These are phyloP conservation scores for Quercus lobata DNA, from an alignment of 331 rosid genomes.

Conservation along the genomic window DNA sequence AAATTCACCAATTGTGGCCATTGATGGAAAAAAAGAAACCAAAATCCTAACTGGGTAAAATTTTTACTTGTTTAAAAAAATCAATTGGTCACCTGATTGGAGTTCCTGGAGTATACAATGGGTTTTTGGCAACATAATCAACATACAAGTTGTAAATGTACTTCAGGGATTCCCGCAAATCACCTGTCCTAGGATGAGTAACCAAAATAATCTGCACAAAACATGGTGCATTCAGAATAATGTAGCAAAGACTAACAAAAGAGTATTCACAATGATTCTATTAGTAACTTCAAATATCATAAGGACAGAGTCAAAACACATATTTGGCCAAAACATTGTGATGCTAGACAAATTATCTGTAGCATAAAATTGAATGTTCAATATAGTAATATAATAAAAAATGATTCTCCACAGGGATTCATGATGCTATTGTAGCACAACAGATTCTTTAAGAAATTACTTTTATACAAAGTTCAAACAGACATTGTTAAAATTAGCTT, in stretches of 20 bases:
- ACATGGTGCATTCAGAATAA: constrained; percentile 1
- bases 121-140: constrained; percentile 89
- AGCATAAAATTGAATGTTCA: not conserved
- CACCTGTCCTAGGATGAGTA: constrained; percentile 88
- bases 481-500: not conserved
- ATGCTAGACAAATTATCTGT: not conserved
- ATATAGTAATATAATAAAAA: not conserved
- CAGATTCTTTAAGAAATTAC: too few species aligned
- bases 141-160: constrained; percentile 90
- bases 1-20: too few species aligned
- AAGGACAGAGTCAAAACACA: not conserved
- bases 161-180: constrained; percentile 76
- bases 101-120: constrained; percentile 73
- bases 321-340: not conserved
- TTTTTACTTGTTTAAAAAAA: not conserved
- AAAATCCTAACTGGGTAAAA: too few species aligned
- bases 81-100: constrained; percentile 51
- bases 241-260: not conserved
- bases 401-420: not conserved
- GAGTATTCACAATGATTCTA: not conserved
- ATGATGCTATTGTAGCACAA: not conserved
- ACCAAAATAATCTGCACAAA: constrained; percentile 76
- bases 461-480: too few species aligned
- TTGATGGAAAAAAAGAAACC: too few species aligned
- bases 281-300: not conserved